These are phyloP conservation scores for Micromonas commoda DNA, from an alignment of 139 green algal species.

Conservation along the genomic window DNA sequence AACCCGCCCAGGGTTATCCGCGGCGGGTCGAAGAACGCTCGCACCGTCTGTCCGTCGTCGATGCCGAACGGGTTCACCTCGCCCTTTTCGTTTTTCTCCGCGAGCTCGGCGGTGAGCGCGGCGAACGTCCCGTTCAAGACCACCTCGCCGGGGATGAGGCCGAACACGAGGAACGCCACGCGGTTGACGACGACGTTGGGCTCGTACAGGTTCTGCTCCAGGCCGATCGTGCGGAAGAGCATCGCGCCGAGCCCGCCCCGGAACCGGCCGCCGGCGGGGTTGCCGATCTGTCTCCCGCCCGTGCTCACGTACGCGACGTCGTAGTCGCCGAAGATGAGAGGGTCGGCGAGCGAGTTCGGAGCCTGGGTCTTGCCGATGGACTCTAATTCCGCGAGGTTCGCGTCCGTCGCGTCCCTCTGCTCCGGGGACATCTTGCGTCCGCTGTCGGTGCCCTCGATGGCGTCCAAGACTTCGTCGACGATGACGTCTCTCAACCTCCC, in stretches of 20 bases:
- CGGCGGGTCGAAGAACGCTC: slow-evolving; percentile 14
- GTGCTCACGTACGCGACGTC: slow-evolving; percentile 20
- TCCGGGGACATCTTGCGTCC: neutral
- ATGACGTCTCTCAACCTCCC: too few species aligned
- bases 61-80: neutral
- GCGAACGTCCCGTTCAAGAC: slow-evolving; percentile 23
- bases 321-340: slow-evolving; percentile 25
- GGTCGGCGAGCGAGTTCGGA: neutral
- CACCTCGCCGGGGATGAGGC: slow-evolving; percentile 22
- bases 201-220: slow-evolving; percentile 30
- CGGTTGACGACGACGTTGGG: slow-evolving; percentile 24
- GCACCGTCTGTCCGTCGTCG: slow-evolving; percentile 17
- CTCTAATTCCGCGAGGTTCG: neutral
- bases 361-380: neutral
- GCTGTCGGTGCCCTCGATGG: neutral
- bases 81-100: neutral
- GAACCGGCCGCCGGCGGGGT: slow-evolving; percentile 25
- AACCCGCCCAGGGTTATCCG: neutral
- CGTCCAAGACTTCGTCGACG: neutral
- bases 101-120: neutral
- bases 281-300: slow-evolving; percentile 13
- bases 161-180: slow-evolving; percentile 26
- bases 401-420: neutral
- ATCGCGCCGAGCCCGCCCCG: neutral
- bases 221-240: slow-evolving; percentile 19